Base-by-base conservation (phyloP, 2,329 filamentous ascomycete genomes). In the Tricladium varicosporioides region DNA sequence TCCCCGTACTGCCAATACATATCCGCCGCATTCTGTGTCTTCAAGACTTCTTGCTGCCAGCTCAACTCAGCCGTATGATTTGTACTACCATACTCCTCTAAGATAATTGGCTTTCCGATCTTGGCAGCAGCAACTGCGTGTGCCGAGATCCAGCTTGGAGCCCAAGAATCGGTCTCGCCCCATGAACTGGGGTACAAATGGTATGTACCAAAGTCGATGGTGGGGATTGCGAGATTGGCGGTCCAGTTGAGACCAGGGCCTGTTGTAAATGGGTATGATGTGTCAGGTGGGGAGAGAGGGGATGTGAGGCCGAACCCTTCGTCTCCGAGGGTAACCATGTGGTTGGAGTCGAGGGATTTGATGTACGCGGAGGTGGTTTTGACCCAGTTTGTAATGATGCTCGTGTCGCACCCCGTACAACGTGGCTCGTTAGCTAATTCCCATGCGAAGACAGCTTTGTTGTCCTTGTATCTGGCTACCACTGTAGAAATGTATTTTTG, bases 401-500 rank as follows among this genome's bases (percentile, higher is more conserved):
- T 76, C 0, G 82, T 80, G 33, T 74, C 73, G 67, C 86, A 89
- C 10, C 81, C 79, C 10, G 76, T 75, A 72, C 85, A 88, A 56
- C 85, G 76, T n/a, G 85, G 82, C 70, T 89, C 86, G 62, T 89
- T 89, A 52, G 78, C 82, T 1, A 89, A 74, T 65, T 89, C 86
- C 86, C 86, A 89, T 0, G 84, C 84, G 62, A 89, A 83, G 43
- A 89, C 76, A 0, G 85, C 79, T 0, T 80, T 73, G 0, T 81
- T 86, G 59, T 76, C 73, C 52, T 75, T 79, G 72, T 87, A 88
- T 3, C 86, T 76, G 27, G 73, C 78, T 2, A 89, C 79, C 2
- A 89, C 78, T 0, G 76, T 73, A 49, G 79, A 74, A 65, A 88
- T 78, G 67, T 88, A 89, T 48, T 74, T 76, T 63, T 71, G 67